Evolutionary conservation across 2,329 filamentous ascomycete species (phyloP), one percentile per base, ranked within the genome.

Genomic region (Apiospora malaysiana): DNA sequence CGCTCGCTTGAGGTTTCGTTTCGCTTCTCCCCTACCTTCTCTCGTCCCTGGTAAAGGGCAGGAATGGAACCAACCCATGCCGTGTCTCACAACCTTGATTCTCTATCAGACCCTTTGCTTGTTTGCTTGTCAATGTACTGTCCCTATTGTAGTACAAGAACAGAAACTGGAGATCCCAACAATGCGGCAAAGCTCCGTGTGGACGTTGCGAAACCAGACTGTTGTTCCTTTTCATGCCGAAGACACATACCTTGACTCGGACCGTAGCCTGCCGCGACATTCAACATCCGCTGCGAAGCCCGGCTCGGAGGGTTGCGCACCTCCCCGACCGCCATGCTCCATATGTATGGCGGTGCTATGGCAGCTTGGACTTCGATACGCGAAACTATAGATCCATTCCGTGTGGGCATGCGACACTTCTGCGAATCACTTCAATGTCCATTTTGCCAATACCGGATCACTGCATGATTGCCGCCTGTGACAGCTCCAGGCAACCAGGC

Each of bases 201-300:
- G 56, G 37, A n/a, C n/a, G 56, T 63, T 32, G 56, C 56, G 56
- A 63, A 63, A 40, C 56, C 56, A 63, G 40, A 21, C 56, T 32
- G 18, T 32, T 6, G 27, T 63, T 40, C 18, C 32, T 63, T 63
- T 63, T 63, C 21, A 12, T 37, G 56, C 56, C 56, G 56, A 12
- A 18, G 56, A 37, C 56, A 23, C 32, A 2, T n/a, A 23, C 56
- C 56, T 63, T n/a, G 18, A 40, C 12, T 63, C 56, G 56, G 56
- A 63, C 56, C 56, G 56, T 63, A n/a, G 56, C 56, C 56, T 40
- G 56, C 56, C 56, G 56, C 32, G 56, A 40, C 56, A 40, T 63
- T 40, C 27, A 23, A 40, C 56, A 63, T 63, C 56, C 56, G 27
- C 21, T 63, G 18, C 56, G 32, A 63, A 40, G 40, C 56, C 56